Evolutionary conservation across 2,329 filamentous ascomycete species (phyloP).

Genomic region (Colletotrichum scovillei): DNA sequence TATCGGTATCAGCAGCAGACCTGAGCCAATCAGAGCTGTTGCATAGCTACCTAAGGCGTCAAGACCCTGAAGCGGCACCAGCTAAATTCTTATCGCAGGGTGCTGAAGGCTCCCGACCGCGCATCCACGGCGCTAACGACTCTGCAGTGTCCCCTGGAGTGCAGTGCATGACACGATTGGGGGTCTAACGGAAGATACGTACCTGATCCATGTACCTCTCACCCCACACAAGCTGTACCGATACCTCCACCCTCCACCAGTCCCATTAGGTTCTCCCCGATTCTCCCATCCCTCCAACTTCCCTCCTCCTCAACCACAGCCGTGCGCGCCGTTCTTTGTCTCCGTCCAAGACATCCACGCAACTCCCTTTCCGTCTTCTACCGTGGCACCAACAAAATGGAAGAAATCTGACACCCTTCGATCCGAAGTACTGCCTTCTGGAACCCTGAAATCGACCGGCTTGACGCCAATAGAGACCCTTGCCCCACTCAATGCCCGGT

Average conservation of each 20-base stretch:
- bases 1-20: background rate
- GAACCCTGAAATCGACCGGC: slow-evolving; percentile 22
- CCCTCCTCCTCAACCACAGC: background rate
- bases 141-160: background rate
- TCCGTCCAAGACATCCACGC: background rate
- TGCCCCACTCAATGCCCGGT: slow-evolving; percentile 8
- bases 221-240: background rate
- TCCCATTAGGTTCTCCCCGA: background rate
- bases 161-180: background rate
- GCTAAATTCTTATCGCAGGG: no score
- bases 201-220: background rate
- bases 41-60: background rate
- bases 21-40: background rate
- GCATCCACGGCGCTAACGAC: background rate
- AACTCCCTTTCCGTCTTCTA: background rate
- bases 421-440: slow-evolving; percentile 5
- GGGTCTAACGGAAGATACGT: background rate
- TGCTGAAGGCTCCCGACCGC: no score
- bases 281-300: slow-evolving; percentile 1
- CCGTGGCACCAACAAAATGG: background rate
- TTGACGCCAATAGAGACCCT: slow-evolving; percentile 21
- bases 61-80: background rate
- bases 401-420: slow-evolving; percentile 1
- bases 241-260: background rate
- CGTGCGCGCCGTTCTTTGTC: slow-evolving; percentile 14